These are phyloP conservation scores for Penicillium janthinellum DNA, from an alignment of 2,329 filamentous ascomycete genomes.

Conservation along the genomic window DNA sequence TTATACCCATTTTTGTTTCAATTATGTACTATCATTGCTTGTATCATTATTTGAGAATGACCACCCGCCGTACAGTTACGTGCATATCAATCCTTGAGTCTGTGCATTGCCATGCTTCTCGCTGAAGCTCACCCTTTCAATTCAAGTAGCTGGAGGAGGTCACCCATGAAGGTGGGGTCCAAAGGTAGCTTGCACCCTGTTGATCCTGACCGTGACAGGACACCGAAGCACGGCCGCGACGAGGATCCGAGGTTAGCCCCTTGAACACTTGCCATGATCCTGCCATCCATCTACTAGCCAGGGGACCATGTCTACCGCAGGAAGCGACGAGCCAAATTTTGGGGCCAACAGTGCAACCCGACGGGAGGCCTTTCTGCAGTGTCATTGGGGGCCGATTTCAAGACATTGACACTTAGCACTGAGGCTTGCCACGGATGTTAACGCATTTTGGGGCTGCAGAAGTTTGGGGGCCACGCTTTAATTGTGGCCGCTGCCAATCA, in stretches of 20 bases:
- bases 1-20: constrained; percentile 6
- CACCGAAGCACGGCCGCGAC: not conserved
- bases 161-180: not conserved
- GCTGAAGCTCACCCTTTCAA: not conserved
- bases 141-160: not conserved
- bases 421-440: not conserved
- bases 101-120: not conserved
- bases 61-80: not conserved
- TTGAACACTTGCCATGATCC: not conserved
- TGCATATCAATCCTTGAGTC: not conserved
- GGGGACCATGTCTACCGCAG: no score
- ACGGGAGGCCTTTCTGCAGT: not conserved
- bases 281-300: not conserved
- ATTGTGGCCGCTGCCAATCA: not conserved
- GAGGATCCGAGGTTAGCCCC: not conserved
- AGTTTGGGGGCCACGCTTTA: not conserved
- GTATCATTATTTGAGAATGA: not conserved
- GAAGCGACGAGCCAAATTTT: not conserved
- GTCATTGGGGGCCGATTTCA: not conserved
- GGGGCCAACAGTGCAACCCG: not conserved
- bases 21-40: not conserved
- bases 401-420: not conserved
- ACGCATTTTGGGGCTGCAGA: not conserved
- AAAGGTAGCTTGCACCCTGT: not conserved
- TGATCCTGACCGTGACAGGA: not conserved